Evolutionary conservation across 352 stramenopile genomes (phyloP).

Genomic region (Globisporangium echinulatum): DNA sequence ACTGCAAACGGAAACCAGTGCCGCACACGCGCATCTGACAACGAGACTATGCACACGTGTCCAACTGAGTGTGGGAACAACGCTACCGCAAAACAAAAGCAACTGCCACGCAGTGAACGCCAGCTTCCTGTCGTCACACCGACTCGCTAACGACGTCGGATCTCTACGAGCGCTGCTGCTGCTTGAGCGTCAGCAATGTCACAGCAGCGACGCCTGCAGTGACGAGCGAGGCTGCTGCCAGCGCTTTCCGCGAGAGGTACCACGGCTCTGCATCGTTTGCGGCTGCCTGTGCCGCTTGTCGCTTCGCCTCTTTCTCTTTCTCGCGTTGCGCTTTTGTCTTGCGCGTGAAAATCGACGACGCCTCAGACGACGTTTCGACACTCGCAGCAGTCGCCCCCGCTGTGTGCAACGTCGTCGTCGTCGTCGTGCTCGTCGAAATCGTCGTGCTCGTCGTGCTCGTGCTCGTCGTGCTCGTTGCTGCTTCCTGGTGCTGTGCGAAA

Average conservation of each 20-base stretch:
- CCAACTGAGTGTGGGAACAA: neutral
- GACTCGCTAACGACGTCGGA: no score
- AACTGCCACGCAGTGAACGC: no score
- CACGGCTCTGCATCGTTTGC: conserved; percentile 27
- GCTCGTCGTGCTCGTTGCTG: conserved; percentile 14
- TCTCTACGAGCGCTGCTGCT: conserved; percentile 26
- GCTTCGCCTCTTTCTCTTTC: conserved; percentile 18
- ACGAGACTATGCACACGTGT: conserved; percentile 6
- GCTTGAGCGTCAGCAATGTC: conserved; percentile 52
- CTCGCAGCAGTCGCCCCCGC: no score
- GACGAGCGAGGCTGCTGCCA: conserved; percentile 63
- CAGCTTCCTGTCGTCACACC: no score
- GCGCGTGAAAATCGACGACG: conserved; percentile 71
- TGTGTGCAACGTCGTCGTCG: neutral
- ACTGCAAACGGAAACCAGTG: conserved; percentile 1
- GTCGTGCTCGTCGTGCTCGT: conserved; percentile 14
- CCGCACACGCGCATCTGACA: neutral
- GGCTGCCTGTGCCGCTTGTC: conserved; percentile 3
- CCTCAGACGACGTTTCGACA: neutral
- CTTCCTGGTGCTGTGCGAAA: conserved; percentile 16
- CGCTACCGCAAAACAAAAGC: conserved; percentile 7
- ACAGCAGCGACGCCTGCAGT: conserved; percentile 62
- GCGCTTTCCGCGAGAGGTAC: conserved; percentile 49
- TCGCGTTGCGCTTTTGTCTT: conserved; percentile 44
- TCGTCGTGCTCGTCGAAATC: neutral